Conservation (phyloP, 2,329 filamentous ascomycete genomes). For the Alternaria conjuncta region DNA sequence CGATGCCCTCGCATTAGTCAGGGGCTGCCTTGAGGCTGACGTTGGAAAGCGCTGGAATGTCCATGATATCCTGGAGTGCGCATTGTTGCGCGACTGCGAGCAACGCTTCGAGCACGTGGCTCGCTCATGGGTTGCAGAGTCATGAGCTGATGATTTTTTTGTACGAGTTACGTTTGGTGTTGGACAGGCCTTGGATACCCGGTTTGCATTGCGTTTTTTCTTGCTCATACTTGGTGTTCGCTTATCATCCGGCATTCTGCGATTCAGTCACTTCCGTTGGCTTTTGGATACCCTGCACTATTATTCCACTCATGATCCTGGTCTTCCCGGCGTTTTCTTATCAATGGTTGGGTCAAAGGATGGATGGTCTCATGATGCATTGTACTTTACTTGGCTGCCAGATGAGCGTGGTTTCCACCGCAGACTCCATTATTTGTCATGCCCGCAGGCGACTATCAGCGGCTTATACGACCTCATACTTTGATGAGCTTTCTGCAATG, state of each 20-base stretch:
- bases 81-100: conserved; percentile 58
- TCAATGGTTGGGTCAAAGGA: conserved; percentile 3
- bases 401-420: neutral
- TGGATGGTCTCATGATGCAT: conserved; percentile 4
- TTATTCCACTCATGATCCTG: conserved; percentile 9
- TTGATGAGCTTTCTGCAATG: conserved; percentile 1
- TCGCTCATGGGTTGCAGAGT: conserved; percentile 38
- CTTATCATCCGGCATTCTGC: conserved; percentile 1
- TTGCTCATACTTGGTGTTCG: neutral
- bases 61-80: conserved; percentile 60
- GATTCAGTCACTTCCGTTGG: conserved; percentile 11
- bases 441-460: neutral
- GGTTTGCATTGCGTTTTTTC: conserved; percentile 19
- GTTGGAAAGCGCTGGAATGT: conserved; percentile 63
- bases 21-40: conserved; percentile 66
- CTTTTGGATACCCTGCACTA: conserved; percentile 32
- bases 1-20: conserved; percentile 63
- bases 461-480: neutral
- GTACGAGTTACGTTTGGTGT: conserved; percentile 8
- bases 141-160: conserved; percentile 13
- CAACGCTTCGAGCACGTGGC: conserved; percentile 36
- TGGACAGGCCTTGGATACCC: conserved; percentile 33
- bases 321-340: conserved; percentile 4
- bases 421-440: neutral
- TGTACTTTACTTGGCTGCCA: conserved; percentile 4